phyloP scores from a whole-genome alignment of 306 rosid genomes.

The Rosa persica region DNA sequence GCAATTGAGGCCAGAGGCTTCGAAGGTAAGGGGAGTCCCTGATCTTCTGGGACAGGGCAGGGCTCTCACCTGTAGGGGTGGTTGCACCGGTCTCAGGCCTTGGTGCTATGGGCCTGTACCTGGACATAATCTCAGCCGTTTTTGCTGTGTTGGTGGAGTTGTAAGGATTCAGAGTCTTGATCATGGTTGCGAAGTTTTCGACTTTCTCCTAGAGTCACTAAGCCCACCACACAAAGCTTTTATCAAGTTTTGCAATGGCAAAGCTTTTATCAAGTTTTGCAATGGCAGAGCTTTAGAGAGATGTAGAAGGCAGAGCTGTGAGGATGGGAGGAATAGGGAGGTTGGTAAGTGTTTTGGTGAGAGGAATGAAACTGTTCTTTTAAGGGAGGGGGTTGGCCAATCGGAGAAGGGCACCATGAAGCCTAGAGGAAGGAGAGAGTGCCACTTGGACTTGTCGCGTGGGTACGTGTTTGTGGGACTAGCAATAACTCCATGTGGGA shows the following conservation, averaged over 20 bases:
- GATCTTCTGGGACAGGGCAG: conserved; percentile 57
- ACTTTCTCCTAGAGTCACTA: neutral
- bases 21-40: conserved; percentile 73
- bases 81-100: conserved; percentile 59
- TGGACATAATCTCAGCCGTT: conserved; percentile 91
- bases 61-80: conserved; percentile 30
- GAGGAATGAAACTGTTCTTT: neutral
- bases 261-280: neutral
- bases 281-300: neutral
- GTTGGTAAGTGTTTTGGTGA: neutral
- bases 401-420: conserved; percentile 59
- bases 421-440: conserved; percentile 38
- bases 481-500: conserved; percentile 40
- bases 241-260: neutral
- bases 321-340: neutral
- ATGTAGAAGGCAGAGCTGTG: neutral
- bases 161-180: conserved; percentile 71
- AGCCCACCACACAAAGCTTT: conserved; percentile 2
- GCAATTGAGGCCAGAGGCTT: conserved; percentile 81
- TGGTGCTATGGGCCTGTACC: conserved; percentile 92
- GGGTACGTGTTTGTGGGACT: conserved; percentile 71
- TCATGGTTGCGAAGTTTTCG: conserved; percentile 41
- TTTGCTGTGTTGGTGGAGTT: conserved; percentile 47
- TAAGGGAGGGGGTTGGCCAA: conserved; percentile 33
- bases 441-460: conserved; percentile 63